Evolutionary conservation across 1,139 yeast species (phyloP).

Genomic region (Kodamaea derodonti): DNA sequence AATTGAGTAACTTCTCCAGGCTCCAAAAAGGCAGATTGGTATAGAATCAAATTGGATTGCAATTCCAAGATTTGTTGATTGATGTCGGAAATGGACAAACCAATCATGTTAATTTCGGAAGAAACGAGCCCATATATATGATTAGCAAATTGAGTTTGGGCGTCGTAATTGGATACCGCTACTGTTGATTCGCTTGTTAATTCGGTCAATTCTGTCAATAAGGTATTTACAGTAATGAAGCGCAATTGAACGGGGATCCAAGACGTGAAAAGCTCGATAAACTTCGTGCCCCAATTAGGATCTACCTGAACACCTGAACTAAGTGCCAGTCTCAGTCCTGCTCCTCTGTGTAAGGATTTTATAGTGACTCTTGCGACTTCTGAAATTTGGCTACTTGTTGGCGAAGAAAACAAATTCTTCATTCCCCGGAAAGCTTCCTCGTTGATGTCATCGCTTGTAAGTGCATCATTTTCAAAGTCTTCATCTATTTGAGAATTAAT

Average conservation of each 20-base stretch:
- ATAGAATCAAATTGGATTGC: constrained; percentile 47
- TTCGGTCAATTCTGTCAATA: constrained; percentile 29
- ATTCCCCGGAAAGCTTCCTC: constrained; percentile 44
- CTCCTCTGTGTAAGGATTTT: constrained; percentile 10
- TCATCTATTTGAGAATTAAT: constrained; percentile 20
- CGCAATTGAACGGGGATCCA: constrained; percentile 90
- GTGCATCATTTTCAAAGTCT: constrained; percentile 29
- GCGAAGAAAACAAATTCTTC: constrained; percentile 47
- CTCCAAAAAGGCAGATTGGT: constrained; percentile 19
- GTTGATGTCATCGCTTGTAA: constrained; percentile 25
- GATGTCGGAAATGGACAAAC: constrained; percentile 82
- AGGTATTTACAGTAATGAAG: constrained; percentile 56
- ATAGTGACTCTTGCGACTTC: constrained; percentile 46
- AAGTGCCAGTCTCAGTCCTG: constrained; percentile 9
- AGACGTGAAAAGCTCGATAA: constrained; percentile 63
- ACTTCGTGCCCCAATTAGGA: constrained; percentile 49
- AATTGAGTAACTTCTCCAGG: constrained; percentile 23
- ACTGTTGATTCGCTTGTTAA: constrained; percentile 20
- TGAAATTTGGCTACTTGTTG: constrained; percentile 45
- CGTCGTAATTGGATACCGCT: constrained; percentile 22
- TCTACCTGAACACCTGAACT: constrained; percentile 20
- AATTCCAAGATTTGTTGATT: constrained; percentile 59
- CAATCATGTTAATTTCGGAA: constrained; percentile 80
- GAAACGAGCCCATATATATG: constrained; percentile 66
- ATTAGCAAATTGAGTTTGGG: constrained; percentile 49